Base-by-base conservation (phyloP, 306 rosid species). In the Fragaria ananassa region DNA sequence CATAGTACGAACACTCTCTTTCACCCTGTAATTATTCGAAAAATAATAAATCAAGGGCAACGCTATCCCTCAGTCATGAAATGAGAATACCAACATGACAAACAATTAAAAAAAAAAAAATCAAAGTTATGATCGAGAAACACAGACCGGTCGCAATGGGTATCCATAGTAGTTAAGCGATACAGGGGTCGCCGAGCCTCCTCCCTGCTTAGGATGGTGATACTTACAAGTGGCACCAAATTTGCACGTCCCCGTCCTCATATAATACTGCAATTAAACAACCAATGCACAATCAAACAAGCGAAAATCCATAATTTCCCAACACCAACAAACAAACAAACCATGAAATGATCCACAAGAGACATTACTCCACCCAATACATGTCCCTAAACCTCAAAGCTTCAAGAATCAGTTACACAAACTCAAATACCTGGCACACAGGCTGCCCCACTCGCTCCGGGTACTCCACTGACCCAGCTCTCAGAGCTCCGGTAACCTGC, bases 361-460 rank as follows among this genome's bases (percentile, higher is more conserved):
- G 29, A 74, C 81, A 67, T 53, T 74, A 81, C 83, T 65, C 87
- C 46, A 72, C 13, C 77, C 73, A 35, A 23, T 41, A 74, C 74
- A 42, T 23, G 62, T 13, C 41, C 56, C 64, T 45, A 66, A 58
- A 74, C 72, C 65, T 76, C 71, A 74, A 74, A 78, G 47, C 29
- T 61, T 78, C 57, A 58, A 73, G 44, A 31, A 58, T 35, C 79
- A 80, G 61, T 51, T 8, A 70, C 77, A 74, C 63, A 67, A 83
- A 81, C 41, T 44, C 81, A 77, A 19, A 70, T 86, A 96, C 99
- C 99, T 93, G 98, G 88, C 99, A 96, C 39, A 88, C 84, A 29
- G 93, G 97, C 83, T 96, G 99, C 70, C 96, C 98, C n/a, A 67
- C 54, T 85, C 99, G 88, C 82, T 93, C 98, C 0, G 99, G 99